A percentile compares a stretch with the other conserved stretches of the same genome.
phyloP scores from a whole-genome alignment of 2,329 filamentous ascomycete genomes.

The Aureobasidium subglaciale region DNA sequence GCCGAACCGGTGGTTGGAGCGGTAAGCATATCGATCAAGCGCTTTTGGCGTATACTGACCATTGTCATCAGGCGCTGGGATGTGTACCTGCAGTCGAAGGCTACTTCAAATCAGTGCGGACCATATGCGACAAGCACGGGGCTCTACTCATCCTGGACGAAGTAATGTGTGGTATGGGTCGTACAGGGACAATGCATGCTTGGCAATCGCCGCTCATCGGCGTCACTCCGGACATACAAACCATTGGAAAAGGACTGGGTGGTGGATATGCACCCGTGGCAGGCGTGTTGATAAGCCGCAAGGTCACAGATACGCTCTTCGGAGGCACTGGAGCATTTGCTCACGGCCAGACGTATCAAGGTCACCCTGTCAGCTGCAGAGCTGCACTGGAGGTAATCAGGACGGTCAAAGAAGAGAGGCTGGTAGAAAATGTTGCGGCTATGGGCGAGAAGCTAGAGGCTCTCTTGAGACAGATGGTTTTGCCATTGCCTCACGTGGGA shows the following conservation, averaged over 20 bases:
- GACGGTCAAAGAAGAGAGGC: conserved; percentile 49
- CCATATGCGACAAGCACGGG: conserved; percentile 63
- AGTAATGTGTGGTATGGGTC: conserved; percentile 63
- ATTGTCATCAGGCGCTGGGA: conserved; percentile 55
- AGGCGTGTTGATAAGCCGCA: conserved; percentile 48
- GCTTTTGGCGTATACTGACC: not conserved
- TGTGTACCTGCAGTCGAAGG: conserved; percentile 60
- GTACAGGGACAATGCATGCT: conserved; percentile 52
- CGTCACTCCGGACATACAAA: conserved; percentile 57
- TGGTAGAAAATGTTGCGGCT: conserved; percentile 51
- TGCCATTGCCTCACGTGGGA: conserved; percentile 46
- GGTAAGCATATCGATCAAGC: conserved; percentile 36
- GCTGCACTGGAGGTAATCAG: conserved; percentile 57
- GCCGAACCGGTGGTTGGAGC: conserved; percentile 67
- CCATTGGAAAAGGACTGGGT: conserved; percentile 59
- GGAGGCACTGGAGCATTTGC: conserved; percentile 43
- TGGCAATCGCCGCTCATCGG: conserved; percentile 50
- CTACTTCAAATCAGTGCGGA: conserved; percentile 62
- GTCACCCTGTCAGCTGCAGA: conserved; percentile 52
- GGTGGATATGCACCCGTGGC: conserved; percentile 58
- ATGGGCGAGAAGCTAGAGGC: conserved; percentile 47
- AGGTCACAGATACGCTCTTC: conserved; percentile 44
- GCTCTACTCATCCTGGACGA: conserved; percentile 74
- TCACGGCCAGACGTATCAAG: conserved; percentile 59
- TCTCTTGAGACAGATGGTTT: conserved; percentile 39